Conservation (phyloP, 805 yeast genomes). For the Torulaspora maleeae region DNA sequence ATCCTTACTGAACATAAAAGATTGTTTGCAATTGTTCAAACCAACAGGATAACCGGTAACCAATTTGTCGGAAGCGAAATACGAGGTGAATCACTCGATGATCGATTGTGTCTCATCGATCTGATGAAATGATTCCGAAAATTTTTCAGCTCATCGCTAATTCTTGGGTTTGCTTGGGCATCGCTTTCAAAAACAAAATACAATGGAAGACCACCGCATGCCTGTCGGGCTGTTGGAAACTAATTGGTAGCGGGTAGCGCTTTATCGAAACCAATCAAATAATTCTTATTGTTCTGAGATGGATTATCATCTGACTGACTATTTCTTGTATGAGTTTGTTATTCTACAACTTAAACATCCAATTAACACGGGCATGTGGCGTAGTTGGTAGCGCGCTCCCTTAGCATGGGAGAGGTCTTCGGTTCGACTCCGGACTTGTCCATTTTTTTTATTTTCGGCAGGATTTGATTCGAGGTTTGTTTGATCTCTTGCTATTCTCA, state of each 20-base stretch:
- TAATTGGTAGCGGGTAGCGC: too few relatives aligned
- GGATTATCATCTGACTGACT: too few relatives aligned
- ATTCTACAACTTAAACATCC: background rate
- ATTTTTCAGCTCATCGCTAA: slow-evolving; percentile 9
- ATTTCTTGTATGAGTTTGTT: background rate
- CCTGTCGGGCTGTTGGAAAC: too few relatives aligned
- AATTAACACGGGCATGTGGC: slow-evolving; percentile 60
- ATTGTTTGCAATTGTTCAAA: background rate
- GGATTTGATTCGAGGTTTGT: background rate
- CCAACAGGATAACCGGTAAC: background rate
- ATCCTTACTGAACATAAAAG: slow-evolving; percentile 23
- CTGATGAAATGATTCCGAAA: background rate
- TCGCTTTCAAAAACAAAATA: background rate
- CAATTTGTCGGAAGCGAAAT: background rate
- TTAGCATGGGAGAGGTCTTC: slow-evolving; percentile 77
- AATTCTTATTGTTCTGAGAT: too few relatives aligned
- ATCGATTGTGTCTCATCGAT: background rate
- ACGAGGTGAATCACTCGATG: background rate
- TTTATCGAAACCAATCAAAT: too few relatives aligned
- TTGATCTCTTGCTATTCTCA: background rate
- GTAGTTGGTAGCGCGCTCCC: slow-evolving; percentile 81
- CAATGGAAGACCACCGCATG: too few relatives aligned
- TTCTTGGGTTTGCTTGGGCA: background rate
- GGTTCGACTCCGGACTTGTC: slow-evolving; percentile 79
- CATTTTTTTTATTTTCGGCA: slow-evolving; percentile 29